Conservation (phyloP, 345 rosid genomes). For the Garcia nutans region DNA sequence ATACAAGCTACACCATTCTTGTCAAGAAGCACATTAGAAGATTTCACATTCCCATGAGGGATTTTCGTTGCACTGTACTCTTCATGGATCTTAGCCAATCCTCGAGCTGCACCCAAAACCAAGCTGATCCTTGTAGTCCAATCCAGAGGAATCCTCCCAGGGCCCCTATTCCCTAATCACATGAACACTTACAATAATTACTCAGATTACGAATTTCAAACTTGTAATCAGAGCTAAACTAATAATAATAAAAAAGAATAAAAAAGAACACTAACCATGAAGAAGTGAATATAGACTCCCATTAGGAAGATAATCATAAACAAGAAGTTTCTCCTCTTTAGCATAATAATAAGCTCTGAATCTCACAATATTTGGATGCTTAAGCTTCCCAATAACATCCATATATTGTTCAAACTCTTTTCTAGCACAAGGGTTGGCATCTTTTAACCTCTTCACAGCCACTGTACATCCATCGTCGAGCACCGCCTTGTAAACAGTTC, state of each 20-base stretch:
- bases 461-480: constrained; percentile 70
- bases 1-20: constrained; percentile 80
- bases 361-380: constrained; percentile 69
- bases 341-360: constrained; percentile 89
- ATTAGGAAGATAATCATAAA: constrained; percentile 86
- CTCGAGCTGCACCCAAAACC: constrained; percentile 85
- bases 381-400: constrained; percentile 82
- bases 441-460: constrained; percentile 91
- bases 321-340: constrained; percentile 88
- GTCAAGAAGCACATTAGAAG: constrained; percentile 81
- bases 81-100: constrained; percentile 76
- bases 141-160: constrained; percentile 89
- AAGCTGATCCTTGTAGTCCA: constrained; percentile 96
- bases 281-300: constrained; percentile 85
- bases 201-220: background rate
- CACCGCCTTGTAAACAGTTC: constrained; percentile 90
- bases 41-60: constrained; percentile 86
- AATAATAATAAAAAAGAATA: background rate
- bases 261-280: constrained; percentile 52
- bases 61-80: constrained; percentile 58
- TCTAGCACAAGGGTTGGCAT: constrained; percentile 89
- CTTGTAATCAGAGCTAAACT: too few relatives aligned
- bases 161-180: constrained; percentile 67
- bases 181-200: background rate
- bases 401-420: constrained; percentile 90